Evolutionary conservation across 176 grass and related monocot species (phyloP), one percentile per base, ranked within the genome.

Genomic region (Avena atlantica): DNA sequence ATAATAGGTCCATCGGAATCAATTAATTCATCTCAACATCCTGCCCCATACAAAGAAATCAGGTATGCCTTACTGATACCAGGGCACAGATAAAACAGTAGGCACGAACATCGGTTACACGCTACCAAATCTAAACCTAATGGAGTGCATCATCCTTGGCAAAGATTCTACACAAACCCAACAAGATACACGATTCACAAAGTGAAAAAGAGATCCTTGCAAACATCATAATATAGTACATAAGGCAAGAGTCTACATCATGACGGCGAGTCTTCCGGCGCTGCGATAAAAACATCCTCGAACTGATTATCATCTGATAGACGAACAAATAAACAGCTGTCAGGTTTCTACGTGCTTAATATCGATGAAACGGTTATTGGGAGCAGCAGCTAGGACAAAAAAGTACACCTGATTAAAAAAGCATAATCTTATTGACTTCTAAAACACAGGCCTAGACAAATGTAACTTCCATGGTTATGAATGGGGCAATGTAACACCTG

Each of bases 251-350:
- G 64, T 29, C 51, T 56, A 24, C 10, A 78, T 85, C 69, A 83
- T 31, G 79, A 87, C 45, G 90, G 89, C 5, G 69, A 87, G 84
- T 85, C 86, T 81, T 93, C 94, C 0, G 88, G 80, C 15, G 87
- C 84, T 45, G 86, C 88, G 21, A 94, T 81, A 50, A 57, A 78
- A 57, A 93, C 78, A 34, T 97, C 88, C 78, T 94, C 92, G 19
- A 94, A 94, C 20, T 84, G 76, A 16, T 87, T 92, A 79, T 87
- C 89, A 49, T 94, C 92, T 94, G 94, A 47, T 77, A 24, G 80
- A 77, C 84, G 5, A 52, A 86, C 77, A 84, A 17, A 59, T 8
- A 83, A 67, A 48, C 8, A 81, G 3, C 13, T 15, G 64, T 74
- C 25, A 64, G 77, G 44, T 49, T 14, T 63, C 19, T 64, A 4